These are phyloP conservation scores for Triangularia verruculosa DNA, from an alignment of 2,329 filamentous ascomycete genomes.

Conservation along the genomic window DNA sequence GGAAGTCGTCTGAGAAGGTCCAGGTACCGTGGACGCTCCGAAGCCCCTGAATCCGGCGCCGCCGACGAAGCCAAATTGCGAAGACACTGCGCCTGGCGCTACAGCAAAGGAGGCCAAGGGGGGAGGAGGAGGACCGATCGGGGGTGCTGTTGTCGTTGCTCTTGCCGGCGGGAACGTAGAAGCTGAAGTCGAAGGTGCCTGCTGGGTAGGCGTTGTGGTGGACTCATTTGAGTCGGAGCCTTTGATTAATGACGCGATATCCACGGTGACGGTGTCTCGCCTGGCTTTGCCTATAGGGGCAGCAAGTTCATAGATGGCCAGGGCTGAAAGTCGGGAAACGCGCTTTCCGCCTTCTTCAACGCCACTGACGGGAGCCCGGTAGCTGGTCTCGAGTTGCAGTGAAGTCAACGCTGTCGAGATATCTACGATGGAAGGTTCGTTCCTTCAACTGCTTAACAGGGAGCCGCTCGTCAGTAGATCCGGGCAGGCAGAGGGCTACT, in stretches of 20 bases:
- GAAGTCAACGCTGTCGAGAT: background rate
- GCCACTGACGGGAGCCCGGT: background rate
- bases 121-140: conserved; percentile 27
- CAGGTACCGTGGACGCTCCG: conserved; percentile 10
- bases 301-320: conserved; percentile 33
- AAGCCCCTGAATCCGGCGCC: conserved; percentile 11
- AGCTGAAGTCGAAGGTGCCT: conserved; percentile 38
- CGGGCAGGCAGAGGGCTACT: background rate
- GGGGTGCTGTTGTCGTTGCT: conserved; percentile 39
- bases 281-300: conserved; percentile 24
- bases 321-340: background rate
- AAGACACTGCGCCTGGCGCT: conserved; percentile 20
- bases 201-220: conserved; percentile 46
- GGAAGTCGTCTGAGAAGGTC: conserved; percentile 5
- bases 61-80: conserved; percentile 14
- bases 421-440: background rate
- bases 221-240: conserved; percentile 71
- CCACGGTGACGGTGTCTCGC: conserved; percentile 69
- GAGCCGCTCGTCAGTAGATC: background rate
- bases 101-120: conserved; percentile 18
- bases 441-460: background rate
- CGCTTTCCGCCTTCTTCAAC: background rate
- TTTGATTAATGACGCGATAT: conserved; percentile 90
- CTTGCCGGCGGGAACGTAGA: conserved; percentile 37
- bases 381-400: background rate